Evolutionary conservation across 148 eudicot genomes (phyloP), one percentile per base, ranked within the genome.

Genomic region (Oxyria digyna): DNA sequence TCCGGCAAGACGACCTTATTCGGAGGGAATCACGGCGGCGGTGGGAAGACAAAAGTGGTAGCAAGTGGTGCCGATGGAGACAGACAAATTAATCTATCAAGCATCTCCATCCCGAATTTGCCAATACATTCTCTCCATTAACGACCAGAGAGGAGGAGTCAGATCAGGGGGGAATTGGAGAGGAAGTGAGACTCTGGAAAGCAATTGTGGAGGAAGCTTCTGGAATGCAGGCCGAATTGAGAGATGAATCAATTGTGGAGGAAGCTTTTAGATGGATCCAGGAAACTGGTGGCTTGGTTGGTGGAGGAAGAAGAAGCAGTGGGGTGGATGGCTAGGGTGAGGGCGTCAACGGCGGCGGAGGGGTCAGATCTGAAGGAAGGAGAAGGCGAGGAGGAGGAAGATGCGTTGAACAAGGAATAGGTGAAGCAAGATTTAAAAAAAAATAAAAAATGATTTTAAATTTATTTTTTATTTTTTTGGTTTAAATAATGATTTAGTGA

Each of bases 41-140:
- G 97, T 0, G 85, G 88, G 24, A 82, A 75, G 0, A 70, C 46
- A 57, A 78, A 67, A 45, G 78, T 76, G 27, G 78, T 78, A 0
- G 83, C 74, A 12, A 88, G 91, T 38, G 93, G 91, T 0, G 81
- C 79, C 3, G 97, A 86, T 20, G 99, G 87, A 0, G 97, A 84
- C 33, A 92, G 89, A n/a, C 54, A 67, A 74, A 79, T 81, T 54
- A 75, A 79, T 1, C 48, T 72, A 9, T 46, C 81, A 1, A 38
- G 67, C 70, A 76, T 40, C 63, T 27, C 6, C 72, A 78, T 62
- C 77, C 74, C 15, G 84, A 77, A 9, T 75, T 49, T 1, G 57
- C 71, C 1, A 38, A 41, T 21, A 32, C 43, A 32, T 31, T 41
- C 23, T 74, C 83, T 1, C 5, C 70, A 26, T 49, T 64, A 4